phyloP scores from a whole-genome alignment of 495 filamentous ascomycete genomes.

The Daldinia childiae region DNA sequence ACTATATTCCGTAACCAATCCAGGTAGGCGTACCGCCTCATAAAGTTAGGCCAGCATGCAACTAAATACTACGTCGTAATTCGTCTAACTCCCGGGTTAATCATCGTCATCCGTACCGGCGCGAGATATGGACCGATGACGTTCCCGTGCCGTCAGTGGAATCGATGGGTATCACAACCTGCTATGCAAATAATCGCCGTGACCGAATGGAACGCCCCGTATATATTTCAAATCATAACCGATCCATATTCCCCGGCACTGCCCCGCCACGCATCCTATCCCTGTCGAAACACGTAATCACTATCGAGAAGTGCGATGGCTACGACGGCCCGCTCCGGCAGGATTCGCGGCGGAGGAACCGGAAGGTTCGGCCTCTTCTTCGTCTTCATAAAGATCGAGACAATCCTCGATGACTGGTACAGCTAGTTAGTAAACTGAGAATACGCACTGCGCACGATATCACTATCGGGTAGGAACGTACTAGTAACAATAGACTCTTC shows the following conservation, averaged over 20 bases:
- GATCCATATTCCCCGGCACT: constrained; percentile 16
- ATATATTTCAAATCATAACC: constrained; percentile 35
- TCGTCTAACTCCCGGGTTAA: constrained; percentile 18
- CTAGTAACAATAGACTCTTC: constrained; percentile 90
- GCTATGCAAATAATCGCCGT: constrained; percentile 32
- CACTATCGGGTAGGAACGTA: constrained; percentile 57
- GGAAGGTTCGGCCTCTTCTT: constrained; percentile 45
- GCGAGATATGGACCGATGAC: constrained; percentile 14
- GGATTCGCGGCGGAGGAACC: constrained; percentile 34
- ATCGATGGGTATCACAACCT: constrained; percentile 38
- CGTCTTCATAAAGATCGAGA: constrained; percentile 64
- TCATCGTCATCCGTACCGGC: constrained; percentile 11
- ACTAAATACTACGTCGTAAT: constrained; percentile 21
- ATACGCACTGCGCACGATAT: neutral
- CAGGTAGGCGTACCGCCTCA: constrained; percentile 13
- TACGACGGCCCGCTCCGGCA: constrained; percentile 21
- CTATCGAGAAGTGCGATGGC: constrained; percentile 37
- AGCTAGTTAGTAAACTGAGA: constrained; percentile 20
- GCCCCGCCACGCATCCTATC: constrained; percentile 8
- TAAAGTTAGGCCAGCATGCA: constrained; percentile 20
- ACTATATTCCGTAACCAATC: constrained; percentile 24
- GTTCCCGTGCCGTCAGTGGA: constrained; percentile 14
- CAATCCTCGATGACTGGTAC: constrained; percentile 71
- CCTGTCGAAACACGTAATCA: neutral
- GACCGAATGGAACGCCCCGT: constrained; percentile 33